phyloP scores from a whole-genome alignment of 148 eudicot genomes.

The Rhododendron molle region DNA sequence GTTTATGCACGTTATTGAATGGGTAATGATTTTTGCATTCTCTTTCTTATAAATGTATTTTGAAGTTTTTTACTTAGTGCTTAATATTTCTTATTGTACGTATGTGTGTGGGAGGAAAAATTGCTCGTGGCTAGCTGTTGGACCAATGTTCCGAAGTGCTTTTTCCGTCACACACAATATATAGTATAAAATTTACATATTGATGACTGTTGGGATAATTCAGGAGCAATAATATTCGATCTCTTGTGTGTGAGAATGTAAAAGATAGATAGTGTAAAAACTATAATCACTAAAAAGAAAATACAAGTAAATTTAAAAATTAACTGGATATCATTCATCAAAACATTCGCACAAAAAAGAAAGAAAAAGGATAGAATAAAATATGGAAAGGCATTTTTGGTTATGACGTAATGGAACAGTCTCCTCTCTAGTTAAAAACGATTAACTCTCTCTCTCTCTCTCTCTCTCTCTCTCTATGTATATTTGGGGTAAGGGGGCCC shows the following conservation, averaged over 20 bases:
- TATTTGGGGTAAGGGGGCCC: conserved; percentile 11
- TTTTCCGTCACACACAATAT: neutral
- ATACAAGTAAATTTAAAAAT: too few relatives aligned
- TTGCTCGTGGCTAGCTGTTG: neutral
- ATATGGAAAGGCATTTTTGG: neutral
- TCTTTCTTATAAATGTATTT: too few relatives aligned
- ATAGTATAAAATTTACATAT: neutral
- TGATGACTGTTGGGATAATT: too few relatives aligned
- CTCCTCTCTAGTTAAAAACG: neutral
- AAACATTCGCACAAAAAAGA: neutral
- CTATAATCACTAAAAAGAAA: too few relatives aligned
- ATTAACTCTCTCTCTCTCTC: neutral
- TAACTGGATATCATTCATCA: too few relatives aligned
- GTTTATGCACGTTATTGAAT: too few relatives aligned
- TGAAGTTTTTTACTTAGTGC: too few relatives aligned
- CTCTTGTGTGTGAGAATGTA: too few relatives aligned
- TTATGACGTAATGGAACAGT: conserved; percentile 13
- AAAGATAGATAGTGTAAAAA: too few relatives aligned
- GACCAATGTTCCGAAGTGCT: neutral
- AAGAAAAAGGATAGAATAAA: neutral
- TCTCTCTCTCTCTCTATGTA: conserved; percentile 2
- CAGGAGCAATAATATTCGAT: too few relatives aligned
- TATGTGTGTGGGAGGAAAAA: neutral
- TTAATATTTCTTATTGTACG: neutral
- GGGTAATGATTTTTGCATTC: too few relatives aligned